Base-by-base conservation (phyloP, 148 eudicot genomes). In the Persicaria tinctoria region DNA sequence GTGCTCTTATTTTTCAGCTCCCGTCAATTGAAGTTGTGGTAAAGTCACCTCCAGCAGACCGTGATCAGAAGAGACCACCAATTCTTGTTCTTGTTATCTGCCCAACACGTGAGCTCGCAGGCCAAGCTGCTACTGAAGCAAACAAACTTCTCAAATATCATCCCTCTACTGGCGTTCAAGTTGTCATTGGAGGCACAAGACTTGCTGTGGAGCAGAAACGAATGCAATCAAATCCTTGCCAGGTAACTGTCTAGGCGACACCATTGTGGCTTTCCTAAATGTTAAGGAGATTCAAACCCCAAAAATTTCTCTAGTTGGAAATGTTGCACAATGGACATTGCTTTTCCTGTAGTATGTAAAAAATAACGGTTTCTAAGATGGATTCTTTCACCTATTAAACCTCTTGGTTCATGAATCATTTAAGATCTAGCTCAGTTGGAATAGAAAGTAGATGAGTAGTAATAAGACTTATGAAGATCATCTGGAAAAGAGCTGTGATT, bases 21-120 rank as follows among this genome's bases (percentile, higher is more conserved):
- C 99, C 99, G 18, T 88, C 99, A 27, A 86, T 96, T 75, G 99
- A 96, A 88, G 83, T 79, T 46, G 87, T 92, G 56, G 82, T 80
- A 74, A 90, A 96, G 23, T 75, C 87, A 74, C 90, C 96, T 68
- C 86, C 90, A 75, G 79, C 48, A 74, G 80, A 74, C 45, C 89
- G 84, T 68, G 93, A 92, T 86, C 87, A 87, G 63, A 90, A 78
- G 83, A 78, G 88, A 46, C 88, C 97, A 55, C 99, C 99, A 69
- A 90, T 96, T 79, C 73, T 80, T 76, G 99, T 96, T 78, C 97
- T 96, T 70, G 91, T 96, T 18, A 78, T 96, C 74, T 96, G 99
- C 83, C 99, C 99, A 72, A 96, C 99, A 60, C 77, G 99, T 63
- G 99, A 96, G 90, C 97, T 96, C 73, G 99, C 99, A 68, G 84